These are phyloP conservation scores for Papiliotrema terrestris DNA, from an alignment of 1,284 basidiomycete genomes.

Conservation along the genomic window DNA sequence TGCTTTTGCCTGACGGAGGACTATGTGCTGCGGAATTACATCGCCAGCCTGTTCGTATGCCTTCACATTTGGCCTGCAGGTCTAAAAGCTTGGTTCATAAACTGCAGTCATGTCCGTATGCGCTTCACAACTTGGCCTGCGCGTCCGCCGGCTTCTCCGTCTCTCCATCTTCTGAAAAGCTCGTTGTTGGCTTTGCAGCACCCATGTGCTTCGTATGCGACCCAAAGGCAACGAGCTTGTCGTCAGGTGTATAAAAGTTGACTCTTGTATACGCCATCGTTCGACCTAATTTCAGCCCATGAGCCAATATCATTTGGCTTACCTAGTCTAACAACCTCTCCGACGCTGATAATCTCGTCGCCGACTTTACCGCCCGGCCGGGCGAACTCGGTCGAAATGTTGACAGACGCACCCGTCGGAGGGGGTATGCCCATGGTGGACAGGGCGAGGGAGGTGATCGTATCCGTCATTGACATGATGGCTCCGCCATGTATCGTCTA, in stretches of 20 bases:
- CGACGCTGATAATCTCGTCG: constrained; percentile 35
- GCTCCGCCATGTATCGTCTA: constrained; percentile 50
- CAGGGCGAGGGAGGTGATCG: constrained; percentile 45
- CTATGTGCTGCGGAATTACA: too few species aligned
- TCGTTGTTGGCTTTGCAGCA: constrained; percentile 17
- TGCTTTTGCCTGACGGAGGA: too few species aligned
- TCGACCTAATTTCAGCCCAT: constrained; percentile 17
- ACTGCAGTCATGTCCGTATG: too few species aligned
- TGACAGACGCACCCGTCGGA: constrained; percentile 46
- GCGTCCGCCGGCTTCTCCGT: constrained; percentile 16
- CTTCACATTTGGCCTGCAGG: too few species aligned
- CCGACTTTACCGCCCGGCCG: constrained; percentile 41
- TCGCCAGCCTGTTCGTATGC: too few species aligned
- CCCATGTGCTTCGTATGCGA: constrained; percentile 48
- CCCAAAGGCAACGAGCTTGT: constrained; percentile 46
- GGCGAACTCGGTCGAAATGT: constrained; percentile 47
- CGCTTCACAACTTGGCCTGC: constrained; percentile 15
- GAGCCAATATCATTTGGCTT: constrained; percentile 1
- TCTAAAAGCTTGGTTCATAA: too few species aligned
- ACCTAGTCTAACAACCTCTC: constrained; percentile 45
- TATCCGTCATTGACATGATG: constrained; percentile 45
- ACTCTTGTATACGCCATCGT: constrained; percentile 41
- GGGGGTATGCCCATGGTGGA: constrained; percentile 43
- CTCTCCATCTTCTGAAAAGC: constrained; percentile 38
- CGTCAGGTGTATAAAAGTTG: constrained; percentile 35